Base-by-base conservation (phyloP, 2,329 filamentous ascomycete species). In the Hypoxylon sp. region DNA sequence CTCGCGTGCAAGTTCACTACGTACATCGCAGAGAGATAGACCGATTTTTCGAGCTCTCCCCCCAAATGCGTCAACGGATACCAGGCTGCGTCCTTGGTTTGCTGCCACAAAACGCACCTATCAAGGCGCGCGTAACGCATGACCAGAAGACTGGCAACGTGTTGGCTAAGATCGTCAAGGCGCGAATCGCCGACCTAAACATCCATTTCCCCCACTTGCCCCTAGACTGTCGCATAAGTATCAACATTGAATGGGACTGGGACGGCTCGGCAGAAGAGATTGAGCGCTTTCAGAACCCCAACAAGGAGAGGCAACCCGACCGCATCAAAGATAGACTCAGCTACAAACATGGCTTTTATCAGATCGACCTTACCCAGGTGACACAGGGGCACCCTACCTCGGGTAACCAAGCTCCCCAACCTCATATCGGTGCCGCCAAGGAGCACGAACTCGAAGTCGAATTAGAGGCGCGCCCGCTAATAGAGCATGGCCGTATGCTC, bases 301-400 rank as follows among this genome's bases (percentile, higher is more conserved):
- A 79, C 61, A 72, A 84, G 76, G 75, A 83, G 76, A 75, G 76
- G 30, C 79, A 80, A 72, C 82, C 86, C 6, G 90, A 93, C 75
- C 89, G 95, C 6, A 90, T 89, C 74, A 99, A 99, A 80, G 95
- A 99, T 80, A 89, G 96, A 17, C 84, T 99, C 78, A 97, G 93
- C 77, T 99, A 99, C 81, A 90, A 87, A 8, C 97, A 98, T 78
- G 87, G 94, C 44, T 90, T 89, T 60, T 98, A 97, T 78, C 93
- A 96, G 78, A 88, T 99, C 73, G 96, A 99, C 80, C 84, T 99
- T 56, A 99, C 96, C 0, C 95, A 98, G 79, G 96, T 99, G 49
- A 92, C 90, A 13, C 86, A 85, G 61, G 78, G 77, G 2, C 74
- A 76, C 27, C 72, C 66, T 46, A 92, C 90, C 10, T 86, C 85